Evolutionary conservation across 768 basidiomycete species (phyloP).

Genomic region (Tylopilus vinaceipallidus): DNA sequence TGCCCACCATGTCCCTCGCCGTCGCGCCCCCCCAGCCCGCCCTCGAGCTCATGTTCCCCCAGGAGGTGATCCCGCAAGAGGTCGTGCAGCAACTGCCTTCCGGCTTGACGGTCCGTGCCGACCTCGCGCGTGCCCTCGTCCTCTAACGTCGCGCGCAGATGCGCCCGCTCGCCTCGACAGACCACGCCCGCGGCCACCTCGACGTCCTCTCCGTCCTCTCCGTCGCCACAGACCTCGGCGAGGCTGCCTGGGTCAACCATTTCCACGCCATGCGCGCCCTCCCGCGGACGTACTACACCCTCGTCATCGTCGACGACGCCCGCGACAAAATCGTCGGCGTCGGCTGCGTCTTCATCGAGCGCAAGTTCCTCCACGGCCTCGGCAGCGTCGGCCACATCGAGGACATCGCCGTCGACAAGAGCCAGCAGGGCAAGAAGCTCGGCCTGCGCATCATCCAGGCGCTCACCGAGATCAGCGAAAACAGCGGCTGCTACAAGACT

Average conservation of each 20-base stretch:
- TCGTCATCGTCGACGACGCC: slow-evolving; percentile 77
- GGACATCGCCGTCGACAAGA: slow-evolving; percentile 91
- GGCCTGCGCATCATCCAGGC: slow-evolving; percentile 86
- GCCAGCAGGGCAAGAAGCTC: slow-evolving; percentile 88
- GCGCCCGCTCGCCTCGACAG: slow-evolving; percentile 84
- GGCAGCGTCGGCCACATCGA: slow-evolving; percentile 94
- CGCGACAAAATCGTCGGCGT: slow-evolving; percentile 81
- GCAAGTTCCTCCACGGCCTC: slow-evolving; percentile 88
- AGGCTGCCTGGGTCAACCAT: slow-evolving; percentile 65
- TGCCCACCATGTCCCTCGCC: slow-evolving; percentile 11
- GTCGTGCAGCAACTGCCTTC: slow-evolving; percentile 58
- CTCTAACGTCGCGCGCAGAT: slow-evolving; percentile 51
- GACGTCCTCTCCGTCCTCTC: slow-evolving; percentile 75
- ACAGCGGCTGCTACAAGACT: slow-evolving; percentile 87
- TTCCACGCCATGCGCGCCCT: slow-evolving; percentile 59
- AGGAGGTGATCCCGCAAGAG: slow-evolving; percentile 65
- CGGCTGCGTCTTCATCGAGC: slow-evolving; percentile 85
- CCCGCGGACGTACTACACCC: slow-evolving; percentile 70
- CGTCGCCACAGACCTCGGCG: slow-evolving; percentile 62
- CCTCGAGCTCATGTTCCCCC: slow-evolving; percentile 78
- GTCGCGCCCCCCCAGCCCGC: slow-evolving; percentile 49
- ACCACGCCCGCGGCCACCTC: slow-evolving; percentile 81
- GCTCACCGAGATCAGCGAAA: slow-evolving; percentile 80
- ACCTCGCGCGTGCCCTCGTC: not conserved
- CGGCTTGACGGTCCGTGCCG: slow-evolving; percentile 33